Evolutionary conservation across 257 asterid genomes (phyloP), one percentile per base, ranked within the genome.

Genomic region (Solanum bulbocastanum): DNA sequence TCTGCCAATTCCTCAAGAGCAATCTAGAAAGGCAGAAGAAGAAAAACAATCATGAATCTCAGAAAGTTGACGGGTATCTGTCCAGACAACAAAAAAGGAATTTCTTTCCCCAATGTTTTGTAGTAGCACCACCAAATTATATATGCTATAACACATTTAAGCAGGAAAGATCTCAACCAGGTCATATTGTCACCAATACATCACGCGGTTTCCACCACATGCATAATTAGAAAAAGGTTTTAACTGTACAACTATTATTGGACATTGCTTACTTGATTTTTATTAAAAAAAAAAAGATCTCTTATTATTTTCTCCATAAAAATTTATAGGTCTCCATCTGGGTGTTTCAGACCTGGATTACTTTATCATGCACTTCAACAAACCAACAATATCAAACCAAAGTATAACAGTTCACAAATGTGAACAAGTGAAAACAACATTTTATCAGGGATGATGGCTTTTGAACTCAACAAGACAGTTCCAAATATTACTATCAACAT

Each of bases 1-100:
- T 96, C 98, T 44, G 95, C 98, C 92, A 97, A 94, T 90, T 97
- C 99, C 93, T 96, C 98, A n/a, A 97, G 94, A 42, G 98, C 97
- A 92, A 95, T 94, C 99, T 97, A 90, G 72, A 25, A 11, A 86
- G 52, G 12, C 27, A 88, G 69, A 82, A 49, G 44, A 82, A 49
- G 86, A 49, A 49, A 82, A 82, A 18, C 85, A 49, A 49, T 52
- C 44, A 49, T 10, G 86, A 82, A 49, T 10, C 71, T 18, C 71
- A 82, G 44, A 82, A 82, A 82, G 46, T 32, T 32, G 12, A 37
- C 4, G 20, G 42, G 33, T 32, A 33, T 33, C 15, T 49, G 20
- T 58, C 69, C 32, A 49, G 69, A 11, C 71, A 52, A 81, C 85
- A 46, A 81, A 22, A 49, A 49, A 49, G 42, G 22, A 49, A 18